phyloP scores from a whole-genome alignment of 176 grass and related monocot species.

The Carex myosuroides region DNA sequence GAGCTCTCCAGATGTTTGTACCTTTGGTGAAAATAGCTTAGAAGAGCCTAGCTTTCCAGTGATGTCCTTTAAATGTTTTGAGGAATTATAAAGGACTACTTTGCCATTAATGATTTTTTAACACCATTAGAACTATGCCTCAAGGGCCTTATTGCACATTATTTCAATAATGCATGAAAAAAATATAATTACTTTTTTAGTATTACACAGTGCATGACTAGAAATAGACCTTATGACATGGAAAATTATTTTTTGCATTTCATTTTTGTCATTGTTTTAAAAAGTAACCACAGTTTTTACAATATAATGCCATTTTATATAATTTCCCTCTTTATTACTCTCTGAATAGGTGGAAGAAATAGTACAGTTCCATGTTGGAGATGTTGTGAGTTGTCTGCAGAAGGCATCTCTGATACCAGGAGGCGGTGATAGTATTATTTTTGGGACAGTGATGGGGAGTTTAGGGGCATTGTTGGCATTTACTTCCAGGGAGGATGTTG shows the following conservation, averaged over 20 bases:
- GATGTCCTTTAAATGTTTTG: background rate
- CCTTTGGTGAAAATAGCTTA: background rate
- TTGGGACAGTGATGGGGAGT: slow-evolving; percentile 92
- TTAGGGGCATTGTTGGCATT: slow-evolving; percentile 91
- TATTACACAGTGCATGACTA: background rate
- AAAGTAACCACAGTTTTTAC: background rate
- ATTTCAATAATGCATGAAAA: background rate
- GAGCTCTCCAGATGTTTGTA: background rate
- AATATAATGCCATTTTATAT: background rate
- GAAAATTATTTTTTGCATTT: background rate
- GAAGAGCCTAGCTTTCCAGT: background rate
- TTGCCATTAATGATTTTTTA: background rate
- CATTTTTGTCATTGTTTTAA: background rate
- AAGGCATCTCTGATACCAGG: slow-evolving; percentile 93
- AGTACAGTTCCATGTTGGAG: slow-evolving; percentile 97
- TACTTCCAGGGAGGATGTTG: slow-evolving; percentile 92
- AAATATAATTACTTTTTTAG: background rate
- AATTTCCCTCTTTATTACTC: background rate
- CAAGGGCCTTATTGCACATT: background rate
- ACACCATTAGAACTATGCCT: background rate
- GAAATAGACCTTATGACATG: background rate
- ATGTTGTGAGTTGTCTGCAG: slow-evolving; percentile 93
- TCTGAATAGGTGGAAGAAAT: slow-evolving; percentile 64
- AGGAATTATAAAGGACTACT: background rate
- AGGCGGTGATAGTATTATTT: slow-evolving; percentile 91